Evolutionary conservation across 2,329 filamentous ascomycete species (phyloP), one percentile per base, ranked within the genome.

Genomic region (Colletotrichum echinochloae): DNA sequence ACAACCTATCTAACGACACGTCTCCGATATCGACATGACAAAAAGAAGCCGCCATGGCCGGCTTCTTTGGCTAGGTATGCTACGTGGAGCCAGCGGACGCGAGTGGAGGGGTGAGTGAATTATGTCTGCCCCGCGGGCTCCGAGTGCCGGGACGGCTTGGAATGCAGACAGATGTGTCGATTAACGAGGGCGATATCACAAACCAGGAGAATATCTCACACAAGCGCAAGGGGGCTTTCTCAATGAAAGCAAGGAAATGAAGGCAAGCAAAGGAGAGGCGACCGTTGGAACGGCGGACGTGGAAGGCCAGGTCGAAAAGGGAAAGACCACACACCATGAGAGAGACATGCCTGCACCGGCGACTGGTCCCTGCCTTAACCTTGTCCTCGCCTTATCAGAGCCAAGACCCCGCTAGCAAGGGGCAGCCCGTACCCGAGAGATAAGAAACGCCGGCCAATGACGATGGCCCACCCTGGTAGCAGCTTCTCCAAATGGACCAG

Each of bases 301-400:
- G 37, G 14, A 39, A 46, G 60, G 23, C 35, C 60, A 46, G 41
- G 46, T 26, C 48, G 37, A 26, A 49, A 49, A 56, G 37, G 44
- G 55, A 46, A 56, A 60, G 23, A 55, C 46, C 52, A 49, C 30
- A 39, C n/a, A n/a, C n/a, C n/a, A n/a, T n/a, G n/a, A n/a, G n/a
- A n/a, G n/a, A n/a, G n/a, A n/a, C n/a, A n/a, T n/a, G n/a, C n/a
- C n/a, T 59, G 68, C 59, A 14, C 55, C 26, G 33, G 44, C 35
- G 26, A 48, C 37, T 41, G 51, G 67, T 46, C 41, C 68, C 67
- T 63, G 51, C 39, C 56, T 46, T 8, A 11, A 60, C 70, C 61
- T 66, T 41, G 28, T 46, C 9, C 55, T 33, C 23, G 66, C 70
- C 67, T 71, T 72, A 67, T 72, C 70, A 71, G 35, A 61, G 63